Evolutionary conservation across 495 filamentous ascomycete species (phyloP), one percentile per base, ranked within the genome.

Genomic region (Aspergillus steynii): DNA sequence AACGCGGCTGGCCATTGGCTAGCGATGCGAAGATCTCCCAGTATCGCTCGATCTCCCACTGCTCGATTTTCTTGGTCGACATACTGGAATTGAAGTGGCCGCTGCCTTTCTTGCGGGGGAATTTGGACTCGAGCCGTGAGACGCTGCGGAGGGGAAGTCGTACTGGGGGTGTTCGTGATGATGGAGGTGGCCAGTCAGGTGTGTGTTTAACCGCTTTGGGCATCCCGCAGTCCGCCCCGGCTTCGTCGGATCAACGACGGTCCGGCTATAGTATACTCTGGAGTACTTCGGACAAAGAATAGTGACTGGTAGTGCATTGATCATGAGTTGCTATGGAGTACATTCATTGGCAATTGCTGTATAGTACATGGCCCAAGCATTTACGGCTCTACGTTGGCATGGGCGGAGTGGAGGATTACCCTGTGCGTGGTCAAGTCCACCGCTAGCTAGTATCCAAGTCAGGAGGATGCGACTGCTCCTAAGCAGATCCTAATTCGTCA

Each of bases 1-100:
- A 82, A 74, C 88, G 91, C 68, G 88, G 81, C 63, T 90, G 88
- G 74, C 93, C 94, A 74, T 89, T 88, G 50, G 80, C 61, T 57
- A 96, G 83, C 42, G 92, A 87, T 57, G 90, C 83, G 79, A 99
- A 99, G 75, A 99, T 98, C 80, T 98, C 96, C 95, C 95, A 99
- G 78, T 98, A 99, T 59, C 93, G 92, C 70, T 97, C 92, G 68
- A 99, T 90, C 75, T 99, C 96, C 80, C 90, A 90, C 72, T 95
- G 88, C 68, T 97, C 93, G 74, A 98, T 98, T 66, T 86, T 86
- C 74, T 91, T 90, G 67, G 77, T 78, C 12, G 92, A 86, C 83
- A 91, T 90, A 75, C 77, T 85, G 69, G 61, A 29, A 50, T 7
- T 28, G 8, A 5, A 12, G 42, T 32, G 37, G n/a, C 37, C 8